These are phyloP conservation scores for Pichia sp. DNA, from an alignment of 1,139 yeast genomes.

Conservation along the genomic window DNA sequence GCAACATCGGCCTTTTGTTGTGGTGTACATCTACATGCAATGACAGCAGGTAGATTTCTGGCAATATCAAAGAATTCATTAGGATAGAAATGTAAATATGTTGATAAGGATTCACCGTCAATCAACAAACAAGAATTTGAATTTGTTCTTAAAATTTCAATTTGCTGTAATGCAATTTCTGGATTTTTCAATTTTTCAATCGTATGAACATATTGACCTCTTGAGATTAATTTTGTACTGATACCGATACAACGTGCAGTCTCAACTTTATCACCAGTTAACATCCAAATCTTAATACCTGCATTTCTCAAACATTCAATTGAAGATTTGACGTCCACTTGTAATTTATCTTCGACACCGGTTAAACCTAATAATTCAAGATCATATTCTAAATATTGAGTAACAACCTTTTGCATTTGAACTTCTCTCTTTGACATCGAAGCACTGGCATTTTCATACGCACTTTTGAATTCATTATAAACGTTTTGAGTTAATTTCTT, in stretches of 20 bases:
- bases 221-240: slow-evolving; percentile 84
- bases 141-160: slow-evolving; percentile 68
- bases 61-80: slow-evolving; percentile 77
- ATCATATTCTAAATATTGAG: slow-evolving; percentile 74
- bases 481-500: slow-evolving; percentile 56
- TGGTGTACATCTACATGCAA: slow-evolving; percentile 98
- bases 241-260: slow-evolving; percentile 97
- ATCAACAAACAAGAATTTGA: slow-evolving; percentile 78
- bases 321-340: slow-evolving; percentile 86
- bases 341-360: slow-evolving; percentile 96
- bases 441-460: slow-evolving; percentile 70
- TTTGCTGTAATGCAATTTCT: slow-evolving; percentile 66
- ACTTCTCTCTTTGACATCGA: slow-evolving; percentile 79
- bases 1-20: slow-evolving; percentile 99
- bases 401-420: slow-evolving; percentile 65
- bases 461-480: slow-evolving; percentile 61
- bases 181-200: slow-evolving; percentile 63
- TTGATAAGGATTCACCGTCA: slow-evolving; percentile 88
- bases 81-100: slow-evolving; percentile 60
- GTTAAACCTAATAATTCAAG: slow-evolving; percentile 88
- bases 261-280: slow-evolving; percentile 98
- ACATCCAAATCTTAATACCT: slow-evolving; percentile 98
- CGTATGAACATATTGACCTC: slow-evolving; percentile 93
- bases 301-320: slow-evolving; percentile 93
- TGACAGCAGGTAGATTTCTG: slow-evolving; percentile 80